Evolutionary conservation across 371 early-diverging fungal genomes (phyloP), one percentile per base, ranked within the genome.

Genomic region (Rhizopus microsporus): DNA sequence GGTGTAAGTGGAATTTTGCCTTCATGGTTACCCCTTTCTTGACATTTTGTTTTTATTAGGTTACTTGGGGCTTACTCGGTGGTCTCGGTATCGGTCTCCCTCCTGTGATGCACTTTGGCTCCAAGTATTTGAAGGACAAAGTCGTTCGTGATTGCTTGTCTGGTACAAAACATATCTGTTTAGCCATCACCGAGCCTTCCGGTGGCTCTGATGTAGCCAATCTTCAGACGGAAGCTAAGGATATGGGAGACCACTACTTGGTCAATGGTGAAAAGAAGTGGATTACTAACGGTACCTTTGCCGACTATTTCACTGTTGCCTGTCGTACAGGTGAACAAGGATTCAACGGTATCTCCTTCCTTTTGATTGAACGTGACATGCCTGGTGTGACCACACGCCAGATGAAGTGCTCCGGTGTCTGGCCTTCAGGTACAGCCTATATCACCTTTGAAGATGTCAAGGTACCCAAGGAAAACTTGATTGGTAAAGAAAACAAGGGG

Each of bases 171-270:
- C 70, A 72, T 56, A 89, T 88, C 37, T 88, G 88, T 61, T 60
- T 89, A 56, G 74, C 76, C 8, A 85, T 88, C 50, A 88, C 88
- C 5, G 88, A 88, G 52, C 88, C 88, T 23, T 65, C 71, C 32
- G 88, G 84, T 37, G 88, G 88, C 5, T 85, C 85, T 0, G 95
- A 94, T 75, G 95, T 95, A 0, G 95, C 95, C 33, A 87, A 85
- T 63, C 74, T 95, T 33, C 67, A 69, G 15, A 84, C 85, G 12
- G 87, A 88, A 56, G 94, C 94, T 7, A 88, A 85, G 56, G 85
- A 89, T 67, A 73, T 82, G 39, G 72, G 81, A 6, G 89, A 90
- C 61, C 75, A 82, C 38, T 71, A 65, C 16, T 12, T 60, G 5
- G 40, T 89, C 44, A 90, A 89, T 59, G 90, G 90, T 17, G 89